Percentiles rank a stretch among this genome's conserved stretches.
phyloP scores from a whole-genome alignment of 176 grass and related monocot genomes.

The bread wheat (Triticum aestivum) region DNA sequence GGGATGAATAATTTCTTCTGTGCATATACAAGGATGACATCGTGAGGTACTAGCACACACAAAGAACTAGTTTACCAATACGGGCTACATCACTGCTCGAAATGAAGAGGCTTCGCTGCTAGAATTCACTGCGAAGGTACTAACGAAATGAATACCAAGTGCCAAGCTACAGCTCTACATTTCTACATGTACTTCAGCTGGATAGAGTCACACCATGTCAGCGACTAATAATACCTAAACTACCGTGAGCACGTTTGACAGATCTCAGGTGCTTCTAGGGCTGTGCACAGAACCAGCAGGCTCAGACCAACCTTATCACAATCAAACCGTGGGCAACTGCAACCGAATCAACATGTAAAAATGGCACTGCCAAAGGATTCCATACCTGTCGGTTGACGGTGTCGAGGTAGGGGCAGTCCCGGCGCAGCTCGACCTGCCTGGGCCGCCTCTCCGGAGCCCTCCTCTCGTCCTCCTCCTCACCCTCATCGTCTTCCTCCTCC shows the following conservation, averaged over 20 bases:
- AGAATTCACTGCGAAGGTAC: neutral
- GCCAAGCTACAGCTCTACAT: neutral
- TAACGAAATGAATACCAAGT: neutral
- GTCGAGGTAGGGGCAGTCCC: slow-evolving; percentile 97
- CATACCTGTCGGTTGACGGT: slow-evolving; percentile 92
- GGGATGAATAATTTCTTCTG: neutral
- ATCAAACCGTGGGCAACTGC: no score
- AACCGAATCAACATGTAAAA: neutral
- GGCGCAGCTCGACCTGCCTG: slow-evolving; percentile 74
- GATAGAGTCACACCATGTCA: neutral
- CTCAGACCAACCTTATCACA: no score
- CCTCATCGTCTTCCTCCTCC: slow-evolving; percentile 22
- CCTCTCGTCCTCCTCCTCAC: slow-evolving; percentile 23
- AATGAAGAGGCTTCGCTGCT: neutral
- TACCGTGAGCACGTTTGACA: neutral
- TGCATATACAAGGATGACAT: neutral
- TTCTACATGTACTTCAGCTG: neutral
- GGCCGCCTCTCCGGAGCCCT: slow-evolving; percentile 47
- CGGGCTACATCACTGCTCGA: neutral
- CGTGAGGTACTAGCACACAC: neutral
- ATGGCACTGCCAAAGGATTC: neutral
- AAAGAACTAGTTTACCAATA: neutral
- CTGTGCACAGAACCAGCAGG: no score
- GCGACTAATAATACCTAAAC: neutral
- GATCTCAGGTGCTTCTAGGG: no score